Conservation (phyloP, 768 basidiomycete genomes). For the Strobilomyces echinocephalus region DNA sequence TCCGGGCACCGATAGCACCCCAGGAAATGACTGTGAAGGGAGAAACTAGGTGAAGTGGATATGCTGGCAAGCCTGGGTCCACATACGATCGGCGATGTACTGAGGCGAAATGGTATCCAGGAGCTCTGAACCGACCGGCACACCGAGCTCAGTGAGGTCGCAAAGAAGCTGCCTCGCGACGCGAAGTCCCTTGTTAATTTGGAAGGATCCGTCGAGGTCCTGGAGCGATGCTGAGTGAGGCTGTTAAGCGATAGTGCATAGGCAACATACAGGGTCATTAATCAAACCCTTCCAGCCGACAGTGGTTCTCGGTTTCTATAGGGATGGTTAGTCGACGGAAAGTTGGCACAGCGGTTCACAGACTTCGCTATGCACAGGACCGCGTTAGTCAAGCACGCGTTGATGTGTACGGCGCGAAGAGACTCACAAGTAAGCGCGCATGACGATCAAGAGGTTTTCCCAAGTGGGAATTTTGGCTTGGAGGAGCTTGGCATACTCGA, state of each 20-base stretch:
- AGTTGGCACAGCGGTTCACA: not conserved
- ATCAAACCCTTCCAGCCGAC: conserved; percentile 97
- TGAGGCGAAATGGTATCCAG: conserved; percentile 84
- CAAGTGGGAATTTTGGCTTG: conserved; percentile 61
- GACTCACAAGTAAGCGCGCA: conserved; percentile 97
- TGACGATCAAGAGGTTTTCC: conserved; percentile 82
- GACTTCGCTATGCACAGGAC: conserved; percentile 36
- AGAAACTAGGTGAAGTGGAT: not conserved
- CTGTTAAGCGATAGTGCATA: rapidly evolving
- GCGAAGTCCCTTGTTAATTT: conserved; percentile 95
- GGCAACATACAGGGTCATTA: conserved; percentile 63
- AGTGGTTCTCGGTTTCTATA: conserved; percentile 91
- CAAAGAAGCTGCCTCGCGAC: conserved; percentile 84
- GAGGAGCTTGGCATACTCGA: conserved; percentile 74
- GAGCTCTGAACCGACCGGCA: conserved; percentile 93
- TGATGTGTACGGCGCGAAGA: not conserved
- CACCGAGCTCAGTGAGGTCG: conserved; percentile 82
- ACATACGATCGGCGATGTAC: conserved; percentile 70
- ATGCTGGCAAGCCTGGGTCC: not conserved
- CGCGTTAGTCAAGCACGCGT: conserved; percentile 33
- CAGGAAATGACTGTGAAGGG: conserved; percentile 61
- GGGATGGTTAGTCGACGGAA: conserved; percentile 7
- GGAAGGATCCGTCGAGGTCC: conserved; percentile 89
- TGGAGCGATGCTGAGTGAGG: conserved; percentile 3
- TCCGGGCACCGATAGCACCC: conserved; percentile 96